Evolutionary conservation across 169 alveolate species (phyloP), one percentile per base, ranked within the genome.

Genomic region (Plasmodium fragile): DNA sequence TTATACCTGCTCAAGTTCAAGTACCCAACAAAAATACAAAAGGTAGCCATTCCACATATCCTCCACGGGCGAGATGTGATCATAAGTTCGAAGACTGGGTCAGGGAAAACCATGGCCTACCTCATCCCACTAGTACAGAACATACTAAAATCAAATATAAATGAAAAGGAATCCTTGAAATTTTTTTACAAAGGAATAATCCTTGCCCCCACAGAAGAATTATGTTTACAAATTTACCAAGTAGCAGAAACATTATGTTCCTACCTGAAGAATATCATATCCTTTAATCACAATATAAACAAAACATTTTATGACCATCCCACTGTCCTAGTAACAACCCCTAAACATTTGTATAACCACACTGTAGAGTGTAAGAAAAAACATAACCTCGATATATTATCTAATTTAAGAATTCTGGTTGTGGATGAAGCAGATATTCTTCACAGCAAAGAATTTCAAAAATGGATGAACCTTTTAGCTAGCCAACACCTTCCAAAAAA

Each of bases 21-120:
- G n/a, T 65, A 82, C 69, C 83, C 93, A 41, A 83, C 92, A 22
- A 82, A 72, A 92, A 83, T 92, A 22, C 92, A 90, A 36, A 90
- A 81, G 30, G 13, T 28, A 83, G 94, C 97, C 10, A 92, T 96
- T 22, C 97, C 97, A 36, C 41, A 81, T 39, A 81, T 95, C 25
- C 90, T 96, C 25, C 55, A 93, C n/a, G 97, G 97, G n/a, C 80
- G 70, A 89, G 97, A 96, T 82, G 96, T 92, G 6, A 91, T 96
- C 32, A 32, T 96, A 78, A 94, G 89, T 43, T 92, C 97, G 13
- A 95, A 95, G 83, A 96, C 97, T 1, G 97, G 97, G 25, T 96
- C 97, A 22, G 97, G 97, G 36, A 96, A 96, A 75, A 96, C 97
- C 13, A 82, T 96, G 94, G 97, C 97, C 6, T 96, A 96, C 16